Evolutionary conservation across 257 asterid genomes (phyloP).

Genomic region (Anisodus acutangulus): DNA sequence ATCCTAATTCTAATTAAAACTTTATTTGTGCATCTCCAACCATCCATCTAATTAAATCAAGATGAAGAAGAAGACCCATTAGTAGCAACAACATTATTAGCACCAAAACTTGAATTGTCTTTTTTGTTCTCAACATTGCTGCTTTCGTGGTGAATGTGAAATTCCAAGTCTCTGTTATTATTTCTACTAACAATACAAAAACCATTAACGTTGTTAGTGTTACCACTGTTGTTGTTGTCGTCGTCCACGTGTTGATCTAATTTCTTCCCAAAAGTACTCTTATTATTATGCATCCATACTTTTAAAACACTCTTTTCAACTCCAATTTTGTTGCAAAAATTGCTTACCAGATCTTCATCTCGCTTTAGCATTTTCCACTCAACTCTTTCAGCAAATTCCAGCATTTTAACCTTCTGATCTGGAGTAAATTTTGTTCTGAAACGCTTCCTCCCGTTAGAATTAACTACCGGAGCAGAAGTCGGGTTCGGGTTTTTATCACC

Average conservation of each 20-base stretch:
- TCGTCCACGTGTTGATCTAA: constrained; percentile 41
- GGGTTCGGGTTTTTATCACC: constrained; percentile 34
- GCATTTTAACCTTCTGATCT: constrained; percentile 71
- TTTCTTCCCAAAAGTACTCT: constrained; percentile 58
- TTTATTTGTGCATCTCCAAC: constrained; percentile 40
- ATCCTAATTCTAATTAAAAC: constrained; percentile 32
- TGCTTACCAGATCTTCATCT: constrained; percentile 60
- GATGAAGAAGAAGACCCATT: constrained; percentile 72
- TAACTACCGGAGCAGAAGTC: background rate
- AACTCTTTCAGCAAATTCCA: constrained; percentile 63
- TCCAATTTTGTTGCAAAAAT: constrained; percentile 61
- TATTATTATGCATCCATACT: constrained; percentile 97
- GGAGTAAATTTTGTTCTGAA: constrained; percentile 74
- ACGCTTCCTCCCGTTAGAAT: constrained; percentile 59
- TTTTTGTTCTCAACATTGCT: constrained; percentile 38
- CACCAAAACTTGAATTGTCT: constrained; percentile 3
- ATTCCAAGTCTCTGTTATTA: constrained; percentile 1
- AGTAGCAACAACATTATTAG: constrained; percentile 39
- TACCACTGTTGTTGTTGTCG: constrained; percentile 4
- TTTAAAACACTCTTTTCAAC: constrained; percentile 76
- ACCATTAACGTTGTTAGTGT: constrained; percentile 9
- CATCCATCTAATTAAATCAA: constrained; percentile 39
- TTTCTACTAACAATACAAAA: background rate
- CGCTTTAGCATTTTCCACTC: constrained; percentile 87
- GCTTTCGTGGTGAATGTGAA: constrained; percentile 45